These are phyloP conservation scores for Boletellus ananas DNA, from an alignment of 768 basidiomycete genomes.

Conservation along the genomic window DNA sequence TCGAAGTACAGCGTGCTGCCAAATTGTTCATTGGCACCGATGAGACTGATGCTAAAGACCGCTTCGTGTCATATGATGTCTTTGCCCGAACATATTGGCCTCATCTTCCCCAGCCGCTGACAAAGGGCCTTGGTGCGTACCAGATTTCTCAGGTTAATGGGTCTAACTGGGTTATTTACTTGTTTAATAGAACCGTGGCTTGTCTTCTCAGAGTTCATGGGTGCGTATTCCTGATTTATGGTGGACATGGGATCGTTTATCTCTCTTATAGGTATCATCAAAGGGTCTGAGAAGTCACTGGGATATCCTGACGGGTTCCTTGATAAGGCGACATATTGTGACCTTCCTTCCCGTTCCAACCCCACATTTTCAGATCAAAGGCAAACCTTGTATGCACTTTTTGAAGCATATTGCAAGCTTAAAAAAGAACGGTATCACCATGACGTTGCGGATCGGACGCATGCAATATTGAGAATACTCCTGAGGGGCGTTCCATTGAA, in stretches of 20 bases:
- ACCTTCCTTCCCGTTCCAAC: constrained; percentile 49
- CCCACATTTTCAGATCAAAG: constrained; percentile 52
- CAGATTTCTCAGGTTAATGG: neutral
- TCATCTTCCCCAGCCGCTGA: constrained; percentile 48
- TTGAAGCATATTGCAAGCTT: constrained; percentile 45
- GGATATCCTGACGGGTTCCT: constrained; percentile 36
- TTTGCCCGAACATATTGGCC: constrained; percentile 59
- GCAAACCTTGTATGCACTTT: constrained; percentile 48
- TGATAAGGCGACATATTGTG: constrained; percentile 41
- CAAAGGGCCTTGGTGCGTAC: constrained; percentile 49
- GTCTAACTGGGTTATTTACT: neutral
- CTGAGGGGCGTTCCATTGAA: constrained; percentile 26
- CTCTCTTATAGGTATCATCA: constrained; percentile 48
- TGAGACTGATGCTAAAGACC: constrained; percentile 17
- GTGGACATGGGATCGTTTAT: neutral
- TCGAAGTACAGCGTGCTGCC: neutral
- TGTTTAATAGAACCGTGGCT: constrained; percentile 48
- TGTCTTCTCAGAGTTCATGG: constrained; percentile 65
- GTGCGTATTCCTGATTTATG: constrained; percentile 28
- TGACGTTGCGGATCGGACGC: constrained; percentile 65
- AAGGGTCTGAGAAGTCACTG: constrained; percentile 60
- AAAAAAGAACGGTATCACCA: constrained; percentile 42
- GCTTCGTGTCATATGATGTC: constrained; percentile 42
- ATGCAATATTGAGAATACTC: constrained; percentile 42
- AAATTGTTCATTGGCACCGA: constrained; percentile 12